Evolutionary conservation across 2,329 filamentous ascomycete species (phyloP).

Genomic region (Rhexocercosporidium sp.): DNA sequence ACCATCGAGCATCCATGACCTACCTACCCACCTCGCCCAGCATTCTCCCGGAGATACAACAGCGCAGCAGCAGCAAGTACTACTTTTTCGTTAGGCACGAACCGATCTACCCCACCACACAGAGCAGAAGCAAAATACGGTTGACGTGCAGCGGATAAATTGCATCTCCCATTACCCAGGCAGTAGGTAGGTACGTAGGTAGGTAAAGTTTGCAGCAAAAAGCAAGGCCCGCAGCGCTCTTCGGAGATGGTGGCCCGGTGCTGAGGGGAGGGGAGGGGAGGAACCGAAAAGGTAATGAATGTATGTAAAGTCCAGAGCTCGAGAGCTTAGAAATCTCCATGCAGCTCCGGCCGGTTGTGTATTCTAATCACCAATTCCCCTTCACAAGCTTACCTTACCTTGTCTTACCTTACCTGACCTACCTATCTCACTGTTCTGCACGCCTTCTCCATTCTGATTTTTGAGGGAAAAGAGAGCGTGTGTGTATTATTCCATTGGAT

Average conservation of each 20-base stretch:
- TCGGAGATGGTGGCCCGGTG: conserved; percentile 4
- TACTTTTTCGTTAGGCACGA: too few species aligned
- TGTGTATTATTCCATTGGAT: too few species aligned
- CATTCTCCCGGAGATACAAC: background rate
- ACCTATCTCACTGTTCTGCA: too few species aligned
- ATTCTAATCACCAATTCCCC: background rate
- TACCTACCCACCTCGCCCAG: background rate
- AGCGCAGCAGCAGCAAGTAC: too few species aligned
- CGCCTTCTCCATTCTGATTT: background rate
- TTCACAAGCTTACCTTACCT: too few species aligned
- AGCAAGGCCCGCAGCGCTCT: background rate
- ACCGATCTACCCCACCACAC: background rate
- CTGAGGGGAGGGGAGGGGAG: too few species aligned
- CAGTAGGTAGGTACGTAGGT: too few species aligned
- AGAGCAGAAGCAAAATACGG: background rate
- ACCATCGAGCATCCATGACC: too few species aligned
- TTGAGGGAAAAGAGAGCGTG: too few species aligned
- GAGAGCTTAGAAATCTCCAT: conserved; percentile 21
- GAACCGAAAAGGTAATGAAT: background rate
- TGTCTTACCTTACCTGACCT: too few species aligned
- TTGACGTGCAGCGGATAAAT: conserved; percentile 25
- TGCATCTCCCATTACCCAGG: background rate
- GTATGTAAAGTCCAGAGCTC: background rate
- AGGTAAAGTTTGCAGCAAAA: too few species aligned
- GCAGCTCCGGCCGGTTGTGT: conserved; percentile 4